Conservation (phyloP, 257 asterid species). For the Solanum habrochaites region DNA sequence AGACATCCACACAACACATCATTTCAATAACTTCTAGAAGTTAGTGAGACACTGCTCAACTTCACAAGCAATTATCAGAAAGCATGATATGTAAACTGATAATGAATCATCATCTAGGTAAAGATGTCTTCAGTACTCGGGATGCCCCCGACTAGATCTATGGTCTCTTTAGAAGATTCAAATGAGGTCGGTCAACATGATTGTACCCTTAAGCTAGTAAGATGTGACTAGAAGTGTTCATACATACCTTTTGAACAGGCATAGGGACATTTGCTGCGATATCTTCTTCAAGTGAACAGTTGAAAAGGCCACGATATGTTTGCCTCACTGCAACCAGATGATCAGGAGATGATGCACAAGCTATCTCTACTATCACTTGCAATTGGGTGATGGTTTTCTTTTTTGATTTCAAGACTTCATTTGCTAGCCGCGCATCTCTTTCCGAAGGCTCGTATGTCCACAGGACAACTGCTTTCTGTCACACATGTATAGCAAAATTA, state of each 20-base stretch:
- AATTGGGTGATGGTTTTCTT: slow-evolving; percentile 29
- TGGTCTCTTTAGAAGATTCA: neutral
- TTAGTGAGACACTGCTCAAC: neutral
- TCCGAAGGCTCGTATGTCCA: slow-evolving; percentile 71
- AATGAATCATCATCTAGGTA: neutral
- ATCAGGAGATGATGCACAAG: slow-evolving; percentile 62
- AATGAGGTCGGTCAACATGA: neutral
- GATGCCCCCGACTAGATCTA: neutral
- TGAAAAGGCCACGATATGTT: slow-evolving; percentile 46
- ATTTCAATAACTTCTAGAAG: neutral
- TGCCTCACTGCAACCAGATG: slow-evolving; percentile 62
- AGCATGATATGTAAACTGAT: neutral
- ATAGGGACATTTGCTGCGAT: slow-evolving; percentile 36
- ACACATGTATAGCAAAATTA: neutral
- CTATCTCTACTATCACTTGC: slow-evolving; percentile 73
- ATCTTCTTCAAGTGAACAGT: slow-evolving; percentile 67
- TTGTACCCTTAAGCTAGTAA: neutral
- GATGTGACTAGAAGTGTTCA: neutral
- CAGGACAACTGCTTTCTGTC: slow-evolving; percentile 56
- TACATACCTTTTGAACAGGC: slow-evolving; percentile 54
- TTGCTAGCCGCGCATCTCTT: slow-evolving; percentile 72
- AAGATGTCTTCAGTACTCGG: neutral
- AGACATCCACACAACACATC: neutral
- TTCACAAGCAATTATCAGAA: neutral
- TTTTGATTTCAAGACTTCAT: slow-evolving; percentile 46